Base-by-base conservation (phyloP, 345 rosid genomes). In the Toxicodendron radicans region DNA sequence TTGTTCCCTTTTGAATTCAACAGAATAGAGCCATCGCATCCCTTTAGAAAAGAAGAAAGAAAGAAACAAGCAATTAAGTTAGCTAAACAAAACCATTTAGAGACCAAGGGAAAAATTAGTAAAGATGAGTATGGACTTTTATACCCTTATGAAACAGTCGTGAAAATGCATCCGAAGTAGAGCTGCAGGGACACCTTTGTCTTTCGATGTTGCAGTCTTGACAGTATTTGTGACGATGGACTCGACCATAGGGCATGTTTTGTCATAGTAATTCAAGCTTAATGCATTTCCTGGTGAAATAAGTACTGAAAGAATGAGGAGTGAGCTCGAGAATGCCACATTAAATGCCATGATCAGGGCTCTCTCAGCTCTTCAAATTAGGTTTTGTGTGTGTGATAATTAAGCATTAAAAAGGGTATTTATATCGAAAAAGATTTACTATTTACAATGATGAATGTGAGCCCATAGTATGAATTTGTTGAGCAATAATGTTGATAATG, bases 131-230 rank as follows among this genome's bases (percentile, higher is more conserved):
- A 38, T 38, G 43, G 43, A 61, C 33, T 48, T 46, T 17, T 23
- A 13, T 79, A 85, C 88, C 82, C 86, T 76, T 18, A 85, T 73
- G 71, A 83, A 85, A 41, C 86, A 83, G 73, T 85, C 89, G 11
- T 83, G 86, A 80, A 85, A 81, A 80, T 85, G 89, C 89, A 85
- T 83, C 66, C 86, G 69, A 48, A 85, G 85, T 30, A 85, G 70
- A 4, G 86, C 81, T 4, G 86, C 89, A 11, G 85, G 85, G 46
- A 83, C 82, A 41, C 80, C 79, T 57, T 76, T 83, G 61, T 85
- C 89, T 62, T 62, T 77, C 45, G 12, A 48, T 56, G 79, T 56
- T 8, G 83, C 85, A 1, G 64, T 70, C 80, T 79, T 67, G 66
- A 85, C 85, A 4, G 75, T 73, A 7, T 75, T 46, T 10, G 83